phyloP scores from a whole-genome alignment of 1,139 yeast species.

The Protomyces inundatus region DNA sequence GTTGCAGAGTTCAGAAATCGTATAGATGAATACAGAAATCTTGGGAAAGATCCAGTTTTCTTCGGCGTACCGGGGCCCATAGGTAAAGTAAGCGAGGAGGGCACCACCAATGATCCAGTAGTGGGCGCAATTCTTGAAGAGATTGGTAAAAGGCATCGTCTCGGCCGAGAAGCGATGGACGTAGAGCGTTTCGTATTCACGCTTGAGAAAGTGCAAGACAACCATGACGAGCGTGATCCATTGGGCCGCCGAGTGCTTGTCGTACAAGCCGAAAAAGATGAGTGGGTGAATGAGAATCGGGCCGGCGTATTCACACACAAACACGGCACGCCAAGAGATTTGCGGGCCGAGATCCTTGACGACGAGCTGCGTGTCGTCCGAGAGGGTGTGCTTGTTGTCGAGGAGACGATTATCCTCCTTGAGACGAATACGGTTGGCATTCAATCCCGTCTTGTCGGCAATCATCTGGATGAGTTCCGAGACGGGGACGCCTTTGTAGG shows the following conservation, averaged over 20 bases:
- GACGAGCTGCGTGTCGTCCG: conserved; percentile 38
- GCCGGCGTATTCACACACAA: conserved; percentile 78
- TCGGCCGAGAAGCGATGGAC: conserved; percentile 80
- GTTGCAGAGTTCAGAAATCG: conserved; percentile 65
- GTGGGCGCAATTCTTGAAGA: conserved; percentile 83
- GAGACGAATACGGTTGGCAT: conserved; percentile 39
- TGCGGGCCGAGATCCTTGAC: conserved; percentile 93
- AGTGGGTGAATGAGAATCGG: conserved; percentile 77
- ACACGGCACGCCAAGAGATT: conserved; percentile 85
- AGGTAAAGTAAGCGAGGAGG: conserved; percentile 61
- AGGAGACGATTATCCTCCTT: conserved; percentile 34
- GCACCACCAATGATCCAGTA: conserved; percentile 88
- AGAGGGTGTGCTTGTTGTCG: conserved; percentile 35
- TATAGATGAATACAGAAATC: conserved; percentile 45
- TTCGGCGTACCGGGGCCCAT: conserved; percentile 49
- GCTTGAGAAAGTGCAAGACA: conserved; percentile 70
- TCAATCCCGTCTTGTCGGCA: conserved; percentile 37
- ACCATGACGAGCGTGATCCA: conserved; percentile 42
- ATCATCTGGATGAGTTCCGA: conserved; percentile 29
- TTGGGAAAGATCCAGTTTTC: conserved; percentile 32
- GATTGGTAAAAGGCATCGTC: conserved; percentile 85
- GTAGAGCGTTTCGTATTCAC: conserved; percentile 79
- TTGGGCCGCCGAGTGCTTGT: conserved; percentile 4
- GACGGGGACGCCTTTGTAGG: conserved; percentile 23
- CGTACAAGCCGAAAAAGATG: conserved; percentile 44